Conservation (phyloP, 352 stramenopile genomes). For the Pythium volutum region DNA sequence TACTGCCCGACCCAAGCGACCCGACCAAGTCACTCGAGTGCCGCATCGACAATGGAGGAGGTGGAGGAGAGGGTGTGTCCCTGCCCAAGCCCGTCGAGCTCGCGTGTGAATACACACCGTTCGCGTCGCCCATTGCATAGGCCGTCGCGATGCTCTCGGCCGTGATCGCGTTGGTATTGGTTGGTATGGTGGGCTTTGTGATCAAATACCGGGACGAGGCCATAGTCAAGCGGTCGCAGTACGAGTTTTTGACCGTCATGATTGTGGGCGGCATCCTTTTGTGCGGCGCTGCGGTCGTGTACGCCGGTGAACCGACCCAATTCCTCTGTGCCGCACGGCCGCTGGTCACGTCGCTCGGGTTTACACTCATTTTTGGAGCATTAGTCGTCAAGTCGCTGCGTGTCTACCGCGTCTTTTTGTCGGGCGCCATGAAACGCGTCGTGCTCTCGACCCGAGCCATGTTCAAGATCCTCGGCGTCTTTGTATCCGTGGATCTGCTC, state of each 20-base stretch:
- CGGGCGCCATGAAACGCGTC: conserved; percentile 25
- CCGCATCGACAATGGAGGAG: too few species aligned
- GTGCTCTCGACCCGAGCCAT: conserved; percentile 22
- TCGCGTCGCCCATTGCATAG: conserved; percentile 3
- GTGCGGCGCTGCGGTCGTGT: conserved; percentile 21
- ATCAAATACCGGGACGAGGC: conserved; percentile 24
- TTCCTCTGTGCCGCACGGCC: conserved; percentile 26
- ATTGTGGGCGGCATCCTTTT: conserved; percentile 29
- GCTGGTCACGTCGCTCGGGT: conserved; percentile 21
- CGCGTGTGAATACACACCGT: conserved; percentile 39
- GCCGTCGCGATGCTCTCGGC: conserved; percentile 14
- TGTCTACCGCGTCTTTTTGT: conserved; percentile 39
- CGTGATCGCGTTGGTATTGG: conserved; percentile 18
- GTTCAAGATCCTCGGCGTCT: conserved; percentile 18
- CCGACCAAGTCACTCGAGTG: conserved; percentile 34
- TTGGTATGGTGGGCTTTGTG: conserved; percentile 26
- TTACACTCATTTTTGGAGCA: conserved; percentile 32
- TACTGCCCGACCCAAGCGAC: conserved; percentile 28
- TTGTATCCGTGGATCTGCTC: conserved; percentile 25
- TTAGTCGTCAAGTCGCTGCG: conserved; percentile 38
- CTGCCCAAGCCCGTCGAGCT: conserved; percentile 26
- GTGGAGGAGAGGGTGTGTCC: conserved; percentile 14
- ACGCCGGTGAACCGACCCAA: conserved; percentile 20
- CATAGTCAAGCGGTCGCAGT: conserved; percentile 45
- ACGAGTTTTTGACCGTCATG: conserved; percentile 29